These are phyloP conservation scores for Saccharomyces cerevisiae DNA, from an alignment of 805 yeast genomes.

Conservation along the genomic window DNA sequence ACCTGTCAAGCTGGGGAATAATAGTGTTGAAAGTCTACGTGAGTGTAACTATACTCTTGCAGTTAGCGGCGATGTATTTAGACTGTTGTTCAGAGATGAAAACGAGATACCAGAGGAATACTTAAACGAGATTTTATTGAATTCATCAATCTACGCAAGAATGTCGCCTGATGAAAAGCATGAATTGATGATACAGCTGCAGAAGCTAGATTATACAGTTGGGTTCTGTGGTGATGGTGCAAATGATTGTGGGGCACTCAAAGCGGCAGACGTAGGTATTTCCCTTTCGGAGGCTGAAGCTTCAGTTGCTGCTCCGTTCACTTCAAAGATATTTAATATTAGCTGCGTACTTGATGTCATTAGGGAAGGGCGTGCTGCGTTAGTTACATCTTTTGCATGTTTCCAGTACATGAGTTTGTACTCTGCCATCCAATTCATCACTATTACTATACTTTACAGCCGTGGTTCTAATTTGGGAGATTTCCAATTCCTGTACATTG, in stretches of 20 bases:
- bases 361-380: conserved; percentile 87
- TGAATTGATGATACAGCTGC: conserved; percentile 83
- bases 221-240: conserved; percentile 99
- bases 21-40: conserved; percentile 14
- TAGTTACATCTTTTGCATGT: conserved; percentile 92
- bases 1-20: conserved; percentile 26
- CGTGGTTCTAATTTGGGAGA: conserved; percentile 92
- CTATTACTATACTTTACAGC: conserved; percentile 77
- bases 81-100: conserved; percentile 51
- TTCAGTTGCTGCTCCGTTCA: conserved; percentile 96
- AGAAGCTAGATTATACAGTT: conserved; percentile 78
- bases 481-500: conserved; percentile 92
- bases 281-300: conserved; percentile 97
- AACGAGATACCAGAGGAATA: conserved; percentile 29
- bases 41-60: conserved; percentile 58
- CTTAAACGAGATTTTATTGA: conserved; percentile 55
- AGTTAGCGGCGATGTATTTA: conserved; percentile 86
- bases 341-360: conserved; percentile 88
- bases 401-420: conserved; percentile 96
- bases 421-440: conserved; percentile 89
- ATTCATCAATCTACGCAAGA: conserved; percentile 77
- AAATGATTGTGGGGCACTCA: conserved; percentile 96
- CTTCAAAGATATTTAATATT: conserved; percentile 82
- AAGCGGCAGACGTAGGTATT: conserved; percentile 95
- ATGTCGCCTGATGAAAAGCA: conserved; percentile 99